phyloP scores from a whole-genome alignment of 148 eudicot genomes.

The Polygonum aviculare region DNA sequence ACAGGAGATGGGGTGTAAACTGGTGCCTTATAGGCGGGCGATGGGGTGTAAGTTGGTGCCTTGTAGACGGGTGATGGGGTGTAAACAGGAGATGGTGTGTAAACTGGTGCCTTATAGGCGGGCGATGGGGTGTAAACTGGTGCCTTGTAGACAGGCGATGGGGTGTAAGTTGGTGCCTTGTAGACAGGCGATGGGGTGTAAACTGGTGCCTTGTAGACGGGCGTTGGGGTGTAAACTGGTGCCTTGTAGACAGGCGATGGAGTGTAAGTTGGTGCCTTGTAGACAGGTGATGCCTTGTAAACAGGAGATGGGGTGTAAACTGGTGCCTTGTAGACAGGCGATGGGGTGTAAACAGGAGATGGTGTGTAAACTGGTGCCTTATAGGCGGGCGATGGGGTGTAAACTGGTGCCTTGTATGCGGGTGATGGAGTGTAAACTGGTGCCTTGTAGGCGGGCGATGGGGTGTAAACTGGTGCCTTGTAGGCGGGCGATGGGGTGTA shows the following conservation, averaged over 20 bases:
- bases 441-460: too few relatives aligned
- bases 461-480: too few relatives aligned
- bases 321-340: neutral
- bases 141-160: neutral
- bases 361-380: too few relatives aligned
- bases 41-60: neutral
- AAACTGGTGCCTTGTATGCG: neutral
- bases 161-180: neutral
- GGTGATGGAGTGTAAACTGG: too few relatives aligned
- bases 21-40: neutral
- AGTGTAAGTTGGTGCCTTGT: neutral
- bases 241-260: neutral
- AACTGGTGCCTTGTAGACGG: too few relatives aligned
- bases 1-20: slow-evolving; percentile 5
- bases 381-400: neutral
- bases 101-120: neutral
- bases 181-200: neutral
- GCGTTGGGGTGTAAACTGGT: neutral
- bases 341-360: neutral
- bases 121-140: neutral
- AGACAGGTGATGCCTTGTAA: too few relatives aligned
- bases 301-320: neutral
- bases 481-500: neutral
- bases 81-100: too few relatives aligned
- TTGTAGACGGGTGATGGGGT: too few relatives aligned